A percentile compares a stretch with the other conserved stretches of the same genome.
phyloP scores from a whole-genome alignment of 495 filamentous ascomycete genomes.

The Podospora tetraspora region DNA sequence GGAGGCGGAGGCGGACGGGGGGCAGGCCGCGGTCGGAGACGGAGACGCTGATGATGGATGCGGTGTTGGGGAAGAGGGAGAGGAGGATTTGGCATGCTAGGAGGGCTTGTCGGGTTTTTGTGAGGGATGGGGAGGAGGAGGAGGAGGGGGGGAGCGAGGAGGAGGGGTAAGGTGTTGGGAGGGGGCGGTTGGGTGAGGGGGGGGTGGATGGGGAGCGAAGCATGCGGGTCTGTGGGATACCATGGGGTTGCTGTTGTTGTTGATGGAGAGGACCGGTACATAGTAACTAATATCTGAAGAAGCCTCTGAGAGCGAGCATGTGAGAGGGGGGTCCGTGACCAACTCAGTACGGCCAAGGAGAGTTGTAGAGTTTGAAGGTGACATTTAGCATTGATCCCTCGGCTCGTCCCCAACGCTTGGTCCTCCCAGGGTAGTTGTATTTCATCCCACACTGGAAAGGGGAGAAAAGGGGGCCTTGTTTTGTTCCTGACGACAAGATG shows the following conservation, averaged over 20 bases:
- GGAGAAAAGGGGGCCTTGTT: not conserved
- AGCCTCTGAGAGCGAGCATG: not conserved
- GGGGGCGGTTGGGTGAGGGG: not conserved
- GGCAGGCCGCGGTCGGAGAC: conserved; percentile 45
- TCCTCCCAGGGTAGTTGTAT: no score
- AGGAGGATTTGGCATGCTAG: conserved; percentile 69
- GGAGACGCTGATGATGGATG: conserved; percentile 47
- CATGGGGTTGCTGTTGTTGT: not conserved
- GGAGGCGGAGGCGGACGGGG: conserved; percentile 23
- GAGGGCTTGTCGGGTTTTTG: conserved; percentile 58
- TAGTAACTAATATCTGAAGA: not conserved
- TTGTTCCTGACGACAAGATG: not conserved
- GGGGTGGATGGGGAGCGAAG: not conserved
- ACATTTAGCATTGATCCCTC: not conserved
- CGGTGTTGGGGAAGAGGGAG: conserved; percentile 52
- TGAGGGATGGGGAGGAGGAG: conserved; percentile 35
- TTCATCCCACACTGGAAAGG: no score
- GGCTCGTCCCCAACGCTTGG: not conserved
- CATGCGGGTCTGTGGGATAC: not conserved
- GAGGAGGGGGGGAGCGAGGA: not conserved
- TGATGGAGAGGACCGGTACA: not conserved
- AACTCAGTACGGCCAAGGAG: no score
- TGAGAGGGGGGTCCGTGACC: not conserved
- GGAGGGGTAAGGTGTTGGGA: not conserved
- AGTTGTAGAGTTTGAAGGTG: no score